Evolutionary conservation across 306 rosid genomes (phyloP).

Genomic region (Acacia confusa): DNA sequence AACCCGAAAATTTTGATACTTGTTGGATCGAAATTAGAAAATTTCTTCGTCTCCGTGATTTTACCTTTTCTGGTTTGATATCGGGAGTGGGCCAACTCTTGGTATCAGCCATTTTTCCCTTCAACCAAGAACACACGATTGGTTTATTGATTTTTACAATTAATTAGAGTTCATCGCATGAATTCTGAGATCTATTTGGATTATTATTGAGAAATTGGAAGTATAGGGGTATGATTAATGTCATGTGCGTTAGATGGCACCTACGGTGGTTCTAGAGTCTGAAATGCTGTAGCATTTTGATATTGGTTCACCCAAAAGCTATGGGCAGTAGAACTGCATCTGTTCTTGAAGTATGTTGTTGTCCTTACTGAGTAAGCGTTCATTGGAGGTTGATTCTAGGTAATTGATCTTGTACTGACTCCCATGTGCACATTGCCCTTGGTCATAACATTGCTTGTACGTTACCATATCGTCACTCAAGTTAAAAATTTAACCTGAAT

Average conservation of each 20-base stretch:
- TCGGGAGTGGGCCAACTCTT: not conserved
- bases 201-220: conserved; percentile 5
- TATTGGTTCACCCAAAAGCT: conserved; percentile 47
- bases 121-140: not conserved
- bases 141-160: conserved; percentile 6
- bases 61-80: conserved; percentile 15
- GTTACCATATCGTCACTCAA: not conserved
- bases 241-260: conserved; percentile 25
- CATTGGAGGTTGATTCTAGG: conserved; percentile 98
- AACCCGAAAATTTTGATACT: conserved; percentile 33
- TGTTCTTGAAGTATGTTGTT: conserved; percentile 86
- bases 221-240: conserved; percentile 6
- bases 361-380: conserved; percentile 94
- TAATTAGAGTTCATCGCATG: not conserved
- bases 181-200: not conserved
- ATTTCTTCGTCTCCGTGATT: conserved; percentile 28
- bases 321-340: conserved; percentile 63
- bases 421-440: not conserved
- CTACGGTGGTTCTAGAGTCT: conserved; percentile 17
- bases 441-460: not conserved
- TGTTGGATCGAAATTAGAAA: conserved; percentile 37
- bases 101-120: not conserved
- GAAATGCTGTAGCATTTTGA: conserved; percentile 46
- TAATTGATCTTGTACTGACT: conserved; percentile 7
- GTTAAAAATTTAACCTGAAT: not conserved